Base-by-base conservation (phyloP, 2,329 filamentous ascomycete species). In the Aspergillus amoenus region DNA sequence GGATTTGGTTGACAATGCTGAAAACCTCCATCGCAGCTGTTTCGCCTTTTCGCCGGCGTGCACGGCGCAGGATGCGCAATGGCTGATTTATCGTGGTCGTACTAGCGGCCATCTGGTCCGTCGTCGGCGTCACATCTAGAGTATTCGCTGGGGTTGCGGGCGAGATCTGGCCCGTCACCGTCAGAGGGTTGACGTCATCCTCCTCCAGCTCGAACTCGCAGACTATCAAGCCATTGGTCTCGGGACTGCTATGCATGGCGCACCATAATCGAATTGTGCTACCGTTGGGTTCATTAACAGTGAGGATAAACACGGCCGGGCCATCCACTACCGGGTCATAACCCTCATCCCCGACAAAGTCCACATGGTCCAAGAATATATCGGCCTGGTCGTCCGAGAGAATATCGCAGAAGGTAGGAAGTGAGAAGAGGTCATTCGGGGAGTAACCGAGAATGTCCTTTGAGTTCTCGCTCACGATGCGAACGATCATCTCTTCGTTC, bases 181-280 rank as follows among this genome's bases (percentile, higher is more conserved):
- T 65, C 12, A 70, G 51, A 0, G 70, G 70, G 37, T 72, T 70
- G 11, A 93, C 77, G 1, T 90, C 89, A 34, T 91, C 91, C 1
- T 96, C 88, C 69, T 96, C 91, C 2, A 91, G 74, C 70, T 96
- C 92, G 57, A 96, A 93, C 68, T 96, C 92, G 78, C 91, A 95
- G 9, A 96, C 88, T 27, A 96, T 79, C 22, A 93, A 73, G 45
- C 90, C 84, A 0, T 85, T 83, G 61, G 91, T 85, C 1, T 79
- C 75, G 1, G 87, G 81, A 51, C 87, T 89, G 56, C 90, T 82
- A 67, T 96, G 92, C 64, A 94, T 87, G 7, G 91, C 91, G 70
- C 91, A 95, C 92, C 92, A 96, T 2, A 96, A 76, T 68, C 93
- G 94, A 52, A 82, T 79, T 4, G 79, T 80, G 58, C 80, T 79